Evolutionary conservation across 169 alveolate genomes (phyloP), one percentile per base, ranked within the genome.

Genomic region (Plasmodium blacklocki): DNA sequence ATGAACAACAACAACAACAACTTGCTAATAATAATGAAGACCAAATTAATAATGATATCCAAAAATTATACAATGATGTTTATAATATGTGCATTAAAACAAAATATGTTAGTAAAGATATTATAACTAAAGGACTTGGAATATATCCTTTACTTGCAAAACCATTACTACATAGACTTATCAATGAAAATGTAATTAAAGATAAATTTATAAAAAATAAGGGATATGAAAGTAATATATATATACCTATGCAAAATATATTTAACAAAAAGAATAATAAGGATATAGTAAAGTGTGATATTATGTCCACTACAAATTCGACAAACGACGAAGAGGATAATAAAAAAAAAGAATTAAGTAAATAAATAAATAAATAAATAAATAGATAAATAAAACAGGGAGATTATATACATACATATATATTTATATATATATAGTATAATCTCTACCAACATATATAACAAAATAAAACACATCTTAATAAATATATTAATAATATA

Each of bases 181-280:
- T 85, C 9, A 72, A 73, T 58, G 91, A 85, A 64, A 86, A 74
- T 1, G 74, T 70, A 26, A 11, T 85, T 21, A 58, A 71, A 58
- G 72, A 85, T 43, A 85, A 85, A 49, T 3, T 70, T 15, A 54
- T 71, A 43, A 85, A 85, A 85, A 68, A 71, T 59, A 85, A 85
- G 50, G 91, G 91, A 23, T 85, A 85, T 45, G 91, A 85, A 71
- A 85, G 91, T 52, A 70, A 56, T 32, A 45, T 85, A 21, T 85
- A 49, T 85, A 74, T 70, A n/a, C 91, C 87, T 11, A 52, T 80
- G 6, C 73, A 80, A 52, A 54, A 23, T 18, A 47, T 6, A 45
- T 80, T 56, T 45, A 47, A 64, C 9, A 43, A 18, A 64, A 78
- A 66, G 15, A 49, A 67, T 15, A 39, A 39, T 5, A 39, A 39